Evolutionary conservation across 2,329 filamentous ascomycete genomes (phyloP), one percentile per base, ranked within the genome.

Genomic region (Diaporthe caulivora): DNA sequence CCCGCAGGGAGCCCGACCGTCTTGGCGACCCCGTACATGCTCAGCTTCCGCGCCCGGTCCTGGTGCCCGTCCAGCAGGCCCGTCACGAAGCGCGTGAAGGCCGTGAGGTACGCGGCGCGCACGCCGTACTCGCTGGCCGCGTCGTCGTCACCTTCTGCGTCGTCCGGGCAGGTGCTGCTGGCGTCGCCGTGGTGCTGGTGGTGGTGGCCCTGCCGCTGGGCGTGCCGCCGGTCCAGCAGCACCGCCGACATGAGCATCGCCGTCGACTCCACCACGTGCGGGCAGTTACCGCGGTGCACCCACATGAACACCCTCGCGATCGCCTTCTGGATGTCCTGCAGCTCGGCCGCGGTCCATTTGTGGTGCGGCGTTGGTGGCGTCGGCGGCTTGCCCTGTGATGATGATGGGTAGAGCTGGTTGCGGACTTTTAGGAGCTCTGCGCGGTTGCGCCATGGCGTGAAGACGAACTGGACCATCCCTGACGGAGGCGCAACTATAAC

Each of bases 81-180:
- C 0, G 94, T 97, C 29, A 96, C 92, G 81, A 97, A 97, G 76
- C 92, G 89, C 83, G 91, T 92, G 81, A 96, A 93, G 9, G 93
- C 93, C 37, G 92, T 90, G 37, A 92, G 90, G 83, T 96, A 95
- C 54, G 92, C 88, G 72, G 93, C 89, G 67, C 92, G 86, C 55
- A 92, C 86, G 62, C 91, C 89, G 82, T 93, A 92, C 65, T 54
- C 79, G 71, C 54, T 81, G 71, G 78, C 79, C 34, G 79, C 78
- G 2, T 77, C 77, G 15, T n/a, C 15, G 5, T 8, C 17, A 13
- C 34, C 34, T 9, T 34, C 34, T 34, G 6, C 37, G 37, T 40
- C 7, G 37, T 40, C n/a, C n/a, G n/a, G 7, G 37, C 11, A 40
- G 7, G n/a, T 37, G 15, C 9, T 51, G 40, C 44, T 11, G 21